Base-by-base conservation (phyloP, 108 stramenopile species). In the Fistulifera solaris region DNA sequence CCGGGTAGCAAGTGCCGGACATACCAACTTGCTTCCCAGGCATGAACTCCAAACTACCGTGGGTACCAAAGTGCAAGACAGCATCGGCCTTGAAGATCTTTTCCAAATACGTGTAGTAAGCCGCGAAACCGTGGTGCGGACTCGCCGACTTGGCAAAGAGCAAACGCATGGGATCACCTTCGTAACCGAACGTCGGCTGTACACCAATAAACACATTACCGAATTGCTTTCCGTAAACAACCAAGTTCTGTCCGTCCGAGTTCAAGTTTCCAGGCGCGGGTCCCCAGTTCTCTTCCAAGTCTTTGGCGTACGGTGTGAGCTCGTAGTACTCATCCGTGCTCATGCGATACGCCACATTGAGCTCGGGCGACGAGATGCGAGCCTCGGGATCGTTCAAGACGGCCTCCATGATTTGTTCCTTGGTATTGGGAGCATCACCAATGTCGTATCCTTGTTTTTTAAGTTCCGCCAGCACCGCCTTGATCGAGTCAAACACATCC, bases 21-120 rank as follows among this genome's bases (percentile, higher is more conserved):
- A 96, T 96, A 67, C 95, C 95, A 17, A 96, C 95, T 73, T 96
- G 95, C 80, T 96, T 96, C 66, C 95, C 95, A 61, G 95, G 95
- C 93, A 94, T 94, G 85, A 96, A 96, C 66, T 94, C 95, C 27
- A 94, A 70, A 68, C 80, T 82, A 50, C 93, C 95, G 72, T 96
- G 95, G 16, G 95, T 96, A 57, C 95, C 95, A 54, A 96, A 96
- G 78, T 96, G 95, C 25, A 96, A 77, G 18, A 96, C 95, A 5
- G 94, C 95, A 66, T 96, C 94, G 42, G 95, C 93, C 49, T 85
- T 68, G 75, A 94, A 94, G 59, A 96, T 80, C 72, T 94, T 94
- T 75, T 96, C 94, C 38, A 96, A 74, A 73, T 87, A 96, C 0
- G 95, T 96, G 83, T 96, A 96, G 90, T 96, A 96, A 24, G 95